These are phyloP conservation scores for Neurospora sp. DNA, from an alignment of 495 filamentous ascomycete genomes.

Conservation along the genomic window DNA sequence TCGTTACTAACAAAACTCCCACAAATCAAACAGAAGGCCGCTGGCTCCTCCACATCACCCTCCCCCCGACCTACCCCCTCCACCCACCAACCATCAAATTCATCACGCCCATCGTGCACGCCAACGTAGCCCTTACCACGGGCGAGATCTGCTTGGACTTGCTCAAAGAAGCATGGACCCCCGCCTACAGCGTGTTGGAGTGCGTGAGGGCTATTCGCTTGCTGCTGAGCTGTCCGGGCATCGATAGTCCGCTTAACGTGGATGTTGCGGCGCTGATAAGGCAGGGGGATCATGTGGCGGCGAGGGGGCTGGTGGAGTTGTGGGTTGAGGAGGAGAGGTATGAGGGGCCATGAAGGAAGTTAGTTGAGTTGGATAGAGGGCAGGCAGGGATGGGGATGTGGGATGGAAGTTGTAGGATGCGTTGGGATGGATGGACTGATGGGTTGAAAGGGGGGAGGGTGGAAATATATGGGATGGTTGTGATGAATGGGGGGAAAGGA, in stretches of 20 bases:
- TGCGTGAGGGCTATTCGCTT: conserved; percentile 70
- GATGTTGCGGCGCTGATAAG: conserved; percentile 75
- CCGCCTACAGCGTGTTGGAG: conserved; percentile 68
- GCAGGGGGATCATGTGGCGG: conserved; percentile 64
- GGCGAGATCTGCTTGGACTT: conserved; percentile 93
- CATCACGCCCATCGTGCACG: conserved; percentile 71
- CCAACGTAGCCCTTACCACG: conserved; percentile 70
- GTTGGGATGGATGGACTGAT: too few species aligned
- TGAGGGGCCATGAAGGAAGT: conserved; percentile 23
- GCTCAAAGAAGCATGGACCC: conserved; percentile 71
- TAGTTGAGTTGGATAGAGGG: neutral
- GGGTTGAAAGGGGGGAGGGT: too few species aligned
- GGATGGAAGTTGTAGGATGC: neutral
- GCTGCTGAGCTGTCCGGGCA: conserved; percentile 63
- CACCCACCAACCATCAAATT: conserved; percentile 69
- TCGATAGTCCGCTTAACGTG: conserved; percentile 80
- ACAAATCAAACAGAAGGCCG: conserved; percentile 59
- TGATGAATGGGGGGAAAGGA: neutral
- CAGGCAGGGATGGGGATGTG: neutral
- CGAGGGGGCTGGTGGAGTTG: conserved; percentile 71
- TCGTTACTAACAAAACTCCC: neutral
- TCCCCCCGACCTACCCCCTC: conserved; percentile 72
- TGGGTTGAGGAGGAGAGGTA: conserved; percentile 51
- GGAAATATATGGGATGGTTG: neutral
- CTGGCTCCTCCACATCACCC: conserved; percentile 69